Base-by-base conservation (phyloP, 2,329 filamentous ascomycete genomes). In the Gnomoniopsis smithogilvyi region DNA sequence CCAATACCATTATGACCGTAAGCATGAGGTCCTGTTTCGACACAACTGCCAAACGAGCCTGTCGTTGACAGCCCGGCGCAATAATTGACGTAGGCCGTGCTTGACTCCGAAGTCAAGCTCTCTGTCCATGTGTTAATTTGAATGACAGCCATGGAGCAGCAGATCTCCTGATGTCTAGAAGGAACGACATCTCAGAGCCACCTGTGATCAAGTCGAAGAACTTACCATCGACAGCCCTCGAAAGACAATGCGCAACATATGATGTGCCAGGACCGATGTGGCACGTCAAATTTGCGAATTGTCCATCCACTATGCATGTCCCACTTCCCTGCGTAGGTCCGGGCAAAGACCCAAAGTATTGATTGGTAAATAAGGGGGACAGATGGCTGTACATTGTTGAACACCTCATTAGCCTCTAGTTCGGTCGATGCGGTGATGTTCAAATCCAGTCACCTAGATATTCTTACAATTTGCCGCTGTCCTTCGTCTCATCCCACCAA, bases 401-500 rank as follows among this genome's bases (percentile, higher is more conserved):
- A 41, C 8, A 6, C 19, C 21, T 19, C 3, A 4, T 19, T 19
- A n/a, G 19, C 8, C 7, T 19, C 43, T 19, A 45, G 43, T 19
- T 4, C n/a, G n/a, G 19, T 19, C 17, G 15, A 19, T 19, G 14
- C 8, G 15, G 11, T 3, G 7, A 45, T 19, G 3, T 19, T n/a
- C 11, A 19, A 4, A 45, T n/a, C 14, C 15, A 3, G n/a, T 15
- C 19, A 47, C 19, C 21, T 19, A n/a, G 11, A 6, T 46, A 19
- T 47, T 24, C 45, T 47, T 26, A 47, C 45, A 59, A 55, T 12
- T 34, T 48, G 19, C 57, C 57, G 36, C 36, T 54, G 17, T 59
- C 51, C 26, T 43, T 12, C n/a, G 57, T 59, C 51, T 59, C 57
- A 7, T 55, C 57, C 47, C 57, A 59, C 57, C 57, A 55, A 7